Evolutionary conservation across 2,329 filamentous ascomycete genomes (phyloP), one percentile per base, ranked within the genome.

Genomic region (Pseudogymnoascus sp.): DNA sequence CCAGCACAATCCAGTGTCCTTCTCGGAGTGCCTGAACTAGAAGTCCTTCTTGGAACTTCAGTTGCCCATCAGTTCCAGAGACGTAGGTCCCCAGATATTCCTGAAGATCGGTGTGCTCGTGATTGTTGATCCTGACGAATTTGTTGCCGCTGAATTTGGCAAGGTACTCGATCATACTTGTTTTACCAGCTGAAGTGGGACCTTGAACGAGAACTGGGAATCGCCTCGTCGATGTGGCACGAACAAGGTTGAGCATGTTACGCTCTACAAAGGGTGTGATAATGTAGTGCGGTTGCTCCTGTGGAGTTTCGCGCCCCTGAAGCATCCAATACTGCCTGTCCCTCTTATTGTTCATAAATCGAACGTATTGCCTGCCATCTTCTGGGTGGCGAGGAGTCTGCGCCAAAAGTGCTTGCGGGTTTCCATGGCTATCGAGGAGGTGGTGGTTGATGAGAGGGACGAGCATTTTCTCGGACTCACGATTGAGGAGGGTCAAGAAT

Each of bases 81-180:
- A 96, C 80, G 68, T 99, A 99, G 0, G 92, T 96, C 16, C 94
- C 94, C 5, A 99, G 78, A 70, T 99, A 99, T 72, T 99, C 95
- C 74, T 99, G 94, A 38, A 99, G 79, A 74, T 99, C 94, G 0
- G 94, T 99, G 71, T 99, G 94, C 72, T 99, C 95, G 75, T 99
- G 94, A 69, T 99, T 99, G 77, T 99, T 99, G 79, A 99, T 99
- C 64, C 94, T 86, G 45, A 99, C 92, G 72, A 97, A 99, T 71
- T 90, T 94, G 73, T 99, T 96, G 3, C 95, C 94, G 31, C 92
- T 97, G 62, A 90, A 89, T 71, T 96, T 94, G n/a, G 95, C 93
- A 38, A 99, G 82, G 72, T 96, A 97, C 75, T 97, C 93, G 43
- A 99, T 96, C 94, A 99, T 99, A 75, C 93, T 97, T 0, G 94